Base-by-base conservation (phyloP, 768 basidiomycete genomes). In the Gyrodon lividus region DNA sequence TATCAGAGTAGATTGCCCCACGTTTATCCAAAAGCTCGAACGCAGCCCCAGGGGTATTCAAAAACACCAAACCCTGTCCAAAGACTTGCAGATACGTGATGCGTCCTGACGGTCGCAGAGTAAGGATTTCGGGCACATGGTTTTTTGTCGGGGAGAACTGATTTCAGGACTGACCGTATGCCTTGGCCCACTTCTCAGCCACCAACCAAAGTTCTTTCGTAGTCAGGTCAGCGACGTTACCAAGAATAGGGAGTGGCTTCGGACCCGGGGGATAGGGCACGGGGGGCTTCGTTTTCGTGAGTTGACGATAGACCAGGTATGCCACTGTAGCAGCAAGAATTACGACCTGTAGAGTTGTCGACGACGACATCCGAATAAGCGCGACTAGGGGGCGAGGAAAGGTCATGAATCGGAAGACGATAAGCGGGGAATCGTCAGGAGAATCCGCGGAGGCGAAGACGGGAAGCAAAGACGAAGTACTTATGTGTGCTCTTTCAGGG, bases 1-100 rank as follows among this genome's bases (percentile, higher is more conserved):
- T 87, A 70, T 89, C 89, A 7, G 87, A 83, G 65, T 89, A 90
- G 24, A 88, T 82, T 8, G 77, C 70, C 6, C 87, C 85, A 26
- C 81, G 78, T 61, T 80, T 85, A 49, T 90, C 87, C 56, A 92
- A 70, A 49, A 92, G 68, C 31, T 89, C 87, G 34, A 73, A 71
- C 0, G 77, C 78, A 0, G 76, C 82, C 33, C 84, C 77, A 6
- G 77, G 74, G 30, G 77, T 78, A 67, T 83, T 86, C 46, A 89
- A 59, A 67, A 90, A 85, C 26, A 89, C 72, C 30, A 91, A 77
- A 2, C 80, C 77, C 53, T 87, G 80, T 0, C 86, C 84, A 42
- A 86, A 73, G 20, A 87, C 68, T 57, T 84, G 82, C 31, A 89
- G 65, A 60, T 86, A 83, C 0, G 82, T 80, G 58, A 89, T 70